phyloP scores from a whole-genome alignment of 768 basidiomycete genomes.

The Boletus reticuloceps region DNA sequence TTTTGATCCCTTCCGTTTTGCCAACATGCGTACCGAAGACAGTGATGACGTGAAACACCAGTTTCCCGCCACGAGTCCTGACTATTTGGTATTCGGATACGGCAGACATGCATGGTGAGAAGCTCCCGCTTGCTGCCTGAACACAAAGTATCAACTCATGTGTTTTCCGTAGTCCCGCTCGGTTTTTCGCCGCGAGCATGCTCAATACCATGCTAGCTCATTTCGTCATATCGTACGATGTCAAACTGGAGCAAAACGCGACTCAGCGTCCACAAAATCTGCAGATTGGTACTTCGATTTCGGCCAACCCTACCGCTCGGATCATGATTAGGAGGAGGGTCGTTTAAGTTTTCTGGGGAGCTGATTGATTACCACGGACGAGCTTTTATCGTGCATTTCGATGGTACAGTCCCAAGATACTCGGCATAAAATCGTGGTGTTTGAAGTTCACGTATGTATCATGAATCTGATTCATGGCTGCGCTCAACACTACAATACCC shows the following conservation, averaged over 20 bases:
- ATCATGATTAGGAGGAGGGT: slow-evolving; percentile 18
- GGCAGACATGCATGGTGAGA: slow-evolving; percentile 18
- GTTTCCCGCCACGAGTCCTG: slow-evolving; percentile 31
- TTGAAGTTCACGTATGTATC: no score
- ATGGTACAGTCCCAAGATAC: no score
- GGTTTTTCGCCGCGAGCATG: slow-evolving; percentile 7
- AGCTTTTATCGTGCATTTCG: no score
- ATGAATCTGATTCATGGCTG: no score
- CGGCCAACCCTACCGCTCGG: slow-evolving; percentile 5
- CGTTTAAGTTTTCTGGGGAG: no score
- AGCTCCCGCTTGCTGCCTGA: no score
- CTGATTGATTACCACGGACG: no score
- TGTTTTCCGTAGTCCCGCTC: slow-evolving; percentile 9
- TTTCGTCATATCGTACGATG: slow-evolving; percentile 15
- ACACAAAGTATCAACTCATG: background rate
- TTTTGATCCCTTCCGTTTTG: slow-evolving; percentile 37
- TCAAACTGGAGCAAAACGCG: slow-evolving; percentile 15
- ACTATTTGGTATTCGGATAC: slow-evolving; percentile 38
- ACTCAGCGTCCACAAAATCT: background rate
- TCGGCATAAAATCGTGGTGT: no score
- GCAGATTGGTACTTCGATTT: background rate
- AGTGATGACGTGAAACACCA: slow-evolving; percentile 33
- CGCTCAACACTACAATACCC: no score
- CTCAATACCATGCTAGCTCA: slow-evolving; percentile 17
- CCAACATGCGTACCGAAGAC: slow-evolving; percentile 30